Base-by-base conservation (phyloP, 371 early-diverging fungal species). In the Blakeslea trispora region DNA sequence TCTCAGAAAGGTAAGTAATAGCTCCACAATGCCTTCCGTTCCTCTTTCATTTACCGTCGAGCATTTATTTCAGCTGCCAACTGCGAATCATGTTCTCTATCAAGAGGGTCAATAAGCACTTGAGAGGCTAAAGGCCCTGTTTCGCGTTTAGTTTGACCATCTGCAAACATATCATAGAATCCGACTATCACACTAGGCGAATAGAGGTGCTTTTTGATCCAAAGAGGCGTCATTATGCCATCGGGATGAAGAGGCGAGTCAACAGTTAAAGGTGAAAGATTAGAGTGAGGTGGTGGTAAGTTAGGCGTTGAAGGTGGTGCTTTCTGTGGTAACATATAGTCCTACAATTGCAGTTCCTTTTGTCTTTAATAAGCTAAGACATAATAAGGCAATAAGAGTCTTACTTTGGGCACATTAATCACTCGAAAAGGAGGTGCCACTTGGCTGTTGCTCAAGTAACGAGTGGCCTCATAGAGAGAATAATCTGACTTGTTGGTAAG, bases 221-320 rank as follows among this genome's bases (percentile, higher is more conserved):
- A 94, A 9, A 69, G 47, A 1, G 91, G 83, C 0, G 85, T 73
- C 69, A 94, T 84, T 24, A 93, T 66, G 17, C 93, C 93, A 66
- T 92, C 93, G 0, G 95, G 95, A 74, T 84, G 77, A 37, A 92
- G 61, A 0, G 90, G 88, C 7, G 93, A 93, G 5, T 78, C 67
- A 9, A 80, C 71, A 10, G 75, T 79, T 2, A 84, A 70, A 0
- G 94, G 94, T 7, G 92, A 91, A 6, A 93, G 68, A 2, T 79
- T 57, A 2, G 87, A 72, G 53, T 77, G 81, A 37, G 72, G 64
- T 53, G 69, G 50, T 40, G 68, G 80, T 18, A 55, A 28, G 62
- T 68, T 72, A 28, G 72, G 61, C 35, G 69, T 59, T 14, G 71
- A 61, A 19, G 79, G 63, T 31, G 51, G 51, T 45, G 64, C 63